Base-by-base conservation (phyloP, 371 early-diverging fungal species). In the Mucor mucedo region DNA sequence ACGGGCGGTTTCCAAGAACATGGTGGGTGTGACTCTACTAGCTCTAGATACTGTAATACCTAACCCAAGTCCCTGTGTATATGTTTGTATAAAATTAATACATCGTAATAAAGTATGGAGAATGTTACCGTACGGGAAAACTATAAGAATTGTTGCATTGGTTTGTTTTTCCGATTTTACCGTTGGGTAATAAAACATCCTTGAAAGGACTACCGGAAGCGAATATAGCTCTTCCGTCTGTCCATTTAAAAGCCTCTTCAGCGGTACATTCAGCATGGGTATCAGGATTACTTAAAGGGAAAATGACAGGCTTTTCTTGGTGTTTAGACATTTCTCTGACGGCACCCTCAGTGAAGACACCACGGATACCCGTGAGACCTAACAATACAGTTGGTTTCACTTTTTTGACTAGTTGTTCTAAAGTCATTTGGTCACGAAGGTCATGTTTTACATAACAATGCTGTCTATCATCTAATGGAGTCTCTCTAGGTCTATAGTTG, bases 281-380 rank as follows among this genome's bases (percentile, higher is more conserved):
- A 49, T 84, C 86, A 10, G 89, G 89, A 47, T 89, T 89, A 47
- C 84, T 84, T 14, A 89, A 73, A 13, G 89, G 87, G 71, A 89
- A 87, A 5, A 89, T 71, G 8, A 84, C 77, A 3, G 89, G 89
- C 29, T 78, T 73, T 45, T 84, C 82, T 5, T 77, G 73, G 50
- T 84, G 68, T 6, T 76, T 75, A 6, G 88, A 84, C 87, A 89
- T 87, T 40, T 69, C 71, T 35, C 82, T 73, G 32, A 81, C 68
- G 9, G 84, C 79, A 29, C 83, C 71, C 65, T 86, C 84, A 4
- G 81, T 78, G 55, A 89, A 89, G 11, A 83, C 82, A 27, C 88
- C 87, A n/a, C 65, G 76, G 39, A 80, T 70, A 54, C 85, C 84
- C 13, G 84, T 82, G 42, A 89, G 69, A 21, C 89, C 89, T 14